A percentile compares a stretch with the other conserved stretches of the same genome.
These are phyloP conservation scores for Auxenochlorella pyrenoidosa DNA, from an alignment of 139 green algal genomes.

Conservation along the genomic window DNA sequence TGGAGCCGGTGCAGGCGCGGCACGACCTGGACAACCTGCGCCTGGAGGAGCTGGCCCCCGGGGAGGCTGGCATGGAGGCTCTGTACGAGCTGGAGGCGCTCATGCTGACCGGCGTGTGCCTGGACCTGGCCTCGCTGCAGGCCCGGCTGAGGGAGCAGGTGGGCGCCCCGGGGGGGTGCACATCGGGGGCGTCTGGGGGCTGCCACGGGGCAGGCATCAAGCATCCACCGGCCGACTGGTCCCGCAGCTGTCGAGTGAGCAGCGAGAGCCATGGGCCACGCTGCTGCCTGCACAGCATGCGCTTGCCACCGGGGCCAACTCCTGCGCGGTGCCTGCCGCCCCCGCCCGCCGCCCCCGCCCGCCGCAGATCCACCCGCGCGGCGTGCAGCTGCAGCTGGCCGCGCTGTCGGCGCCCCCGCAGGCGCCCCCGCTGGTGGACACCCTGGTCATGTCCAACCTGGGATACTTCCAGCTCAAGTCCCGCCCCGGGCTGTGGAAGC, in stretches of 20 bases:
- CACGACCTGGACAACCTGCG: slow-evolving; percentile 96
- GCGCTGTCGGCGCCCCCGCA: not conserved
- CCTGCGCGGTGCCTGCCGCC: no score
- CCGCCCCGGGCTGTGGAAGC: slow-evolving; percentile 73
- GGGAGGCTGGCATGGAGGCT: slow-evolving; percentile 59
- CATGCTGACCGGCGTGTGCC: slow-evolving; percentile 90
- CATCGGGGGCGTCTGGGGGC: no score
- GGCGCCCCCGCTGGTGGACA: slow-evolving; percentile 77
- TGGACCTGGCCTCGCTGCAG: slow-evolving; percentile 59
- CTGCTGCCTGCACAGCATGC: no score
- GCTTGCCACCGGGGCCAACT: no score
- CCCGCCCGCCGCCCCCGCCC: not conserved
- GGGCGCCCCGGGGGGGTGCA: not conserved
- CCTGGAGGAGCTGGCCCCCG: slow-evolving; percentile 72
- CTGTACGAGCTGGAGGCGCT: slow-evolving; percentile 93
- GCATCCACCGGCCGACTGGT: no score
- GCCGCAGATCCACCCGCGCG: slow-evolving; percentile 78
- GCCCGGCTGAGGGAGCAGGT: slow-evolving; percentile 46
- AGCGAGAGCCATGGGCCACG: no score
- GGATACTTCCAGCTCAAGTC: slow-evolving; percentile 99
- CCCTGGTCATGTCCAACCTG: slow-evolving; percentile 97
- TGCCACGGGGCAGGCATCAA: no score
- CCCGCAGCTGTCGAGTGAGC: no score
- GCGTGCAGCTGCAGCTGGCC: slow-evolving; percentile 91
- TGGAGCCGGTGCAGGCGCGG: slow-evolving; percentile 73